Base-by-base conservation (phyloP, 768 basidiomycete genomes). In the Podaxis rugospora region DNA sequence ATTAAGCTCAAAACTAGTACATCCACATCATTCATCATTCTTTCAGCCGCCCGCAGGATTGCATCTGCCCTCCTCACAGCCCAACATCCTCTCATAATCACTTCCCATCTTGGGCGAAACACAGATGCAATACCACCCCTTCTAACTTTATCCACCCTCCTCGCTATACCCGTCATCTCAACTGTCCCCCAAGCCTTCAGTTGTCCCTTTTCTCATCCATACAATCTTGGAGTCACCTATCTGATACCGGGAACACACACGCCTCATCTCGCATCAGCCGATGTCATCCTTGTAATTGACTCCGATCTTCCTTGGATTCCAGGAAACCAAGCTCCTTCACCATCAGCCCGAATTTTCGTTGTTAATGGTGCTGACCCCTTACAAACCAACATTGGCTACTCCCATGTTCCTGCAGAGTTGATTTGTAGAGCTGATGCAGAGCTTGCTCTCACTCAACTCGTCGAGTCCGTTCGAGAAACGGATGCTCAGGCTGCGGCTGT, bases 301-400 rank as follows among this genome's bases (percentile, higher is more conserved):
- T 77, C 76, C 6, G 86, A 87, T 62, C 72, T 88, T 0, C 85
- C 88, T 0, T 90, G 88, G 85, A 83, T 87, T 27, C 79, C 83
- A 1, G 73, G 67, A 49, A 75, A 80, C 56, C 78, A 79, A 36
- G 73, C 69, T 2, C 85, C 87, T 0, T 66, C 40, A 3, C 62
- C 70, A 0, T 69, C 72, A 2, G 81, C 86, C 0, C 72, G 77
- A 28, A 77, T 89, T 1, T 88, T 87, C 64, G 72, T 88, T 16
- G 66, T 90, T 14, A 87, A 88, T 65, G 74, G 79, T 18, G 86
- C 79, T 0, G 86, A 90, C 61, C 86, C 87, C 1, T 75, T 91
- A 5, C 85, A 81, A 70, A 74, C 68, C 2, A 73, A 64, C 51
- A 61, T 79, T 5, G 84, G 86, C 1, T 80, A 77, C 66, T 78